Conservation (phyloP, 306 rosid species). For the Albizia julibrissin region DNA sequence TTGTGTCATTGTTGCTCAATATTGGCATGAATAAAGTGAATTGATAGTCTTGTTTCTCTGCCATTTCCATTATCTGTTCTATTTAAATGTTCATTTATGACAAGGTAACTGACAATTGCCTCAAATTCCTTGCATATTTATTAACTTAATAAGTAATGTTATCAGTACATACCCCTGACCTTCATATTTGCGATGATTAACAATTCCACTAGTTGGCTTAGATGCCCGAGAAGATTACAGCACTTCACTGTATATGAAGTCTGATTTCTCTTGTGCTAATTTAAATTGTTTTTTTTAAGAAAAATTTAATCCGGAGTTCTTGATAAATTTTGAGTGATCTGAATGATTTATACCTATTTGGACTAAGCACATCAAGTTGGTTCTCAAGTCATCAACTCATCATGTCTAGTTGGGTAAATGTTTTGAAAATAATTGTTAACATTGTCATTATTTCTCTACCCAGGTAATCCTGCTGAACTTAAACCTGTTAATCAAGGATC, state of each 20-base stretch:
- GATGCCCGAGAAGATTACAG: constrained; percentile 2
- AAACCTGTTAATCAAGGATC: constrained; percentile 74
- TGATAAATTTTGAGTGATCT: not conserved
- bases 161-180: not conserved
- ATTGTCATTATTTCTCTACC: constrained; percentile 28
- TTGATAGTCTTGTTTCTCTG: not conserved
- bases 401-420: constrained; percentile 1
- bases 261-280: constrained; percentile 11
- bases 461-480: constrained; percentile 67
- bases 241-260: constrained; percentile 8
- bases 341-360: not conserved
- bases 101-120: not conserved
- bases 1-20: not conserved
- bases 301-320: not conserved
- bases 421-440: constrained; percentile 26
- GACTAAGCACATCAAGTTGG: not conserved
- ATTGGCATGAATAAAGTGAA: not conserved
- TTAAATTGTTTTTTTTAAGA: not conserved
- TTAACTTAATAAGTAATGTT: not conserved
- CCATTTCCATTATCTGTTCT: not conserved
- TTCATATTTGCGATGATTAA: not conserved
- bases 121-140: not conserved
- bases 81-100: not conserved
- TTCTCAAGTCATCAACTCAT: constrained; percentile 26
- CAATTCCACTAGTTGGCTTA: not conserved